These are phyloP conservation scores for Cymbopogon flexuosus DNA, from an alignment of 202 grass and related monocot genomes.

Conservation along the genomic window DNA sequence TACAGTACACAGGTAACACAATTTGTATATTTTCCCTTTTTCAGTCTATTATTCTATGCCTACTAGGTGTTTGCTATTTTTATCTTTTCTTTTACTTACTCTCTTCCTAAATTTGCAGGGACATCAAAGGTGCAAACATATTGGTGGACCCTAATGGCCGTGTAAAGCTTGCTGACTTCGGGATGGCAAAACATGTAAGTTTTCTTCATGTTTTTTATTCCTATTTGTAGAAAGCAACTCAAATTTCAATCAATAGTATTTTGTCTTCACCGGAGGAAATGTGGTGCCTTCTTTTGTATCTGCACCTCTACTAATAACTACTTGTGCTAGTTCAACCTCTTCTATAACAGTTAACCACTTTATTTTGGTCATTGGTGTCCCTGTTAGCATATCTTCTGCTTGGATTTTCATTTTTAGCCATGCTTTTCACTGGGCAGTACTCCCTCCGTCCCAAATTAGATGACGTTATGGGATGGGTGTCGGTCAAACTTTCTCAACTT, in stretches of 20 bases:
- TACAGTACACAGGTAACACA: conserved; percentile 84
- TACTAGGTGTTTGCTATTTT: conserved; percentile 11
- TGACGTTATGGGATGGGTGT: too few species aligned
- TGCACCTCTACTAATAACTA: conserved; percentile 8
- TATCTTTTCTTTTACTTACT: conserved; percentile 35
- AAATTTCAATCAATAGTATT: conserved; percentile 9
- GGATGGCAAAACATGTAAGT: conserved; percentile 96
- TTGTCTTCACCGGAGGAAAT: conserved; percentile 19
- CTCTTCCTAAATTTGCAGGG: conserved; percentile 48
- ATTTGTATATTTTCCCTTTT: conserved; percentile 3
- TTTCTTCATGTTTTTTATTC: conserved; percentile 12
- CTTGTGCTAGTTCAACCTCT: conserved; percentile 4
- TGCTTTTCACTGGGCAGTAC: not conserved
- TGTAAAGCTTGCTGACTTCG: conserved; percentile 96
- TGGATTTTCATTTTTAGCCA: not conserved
- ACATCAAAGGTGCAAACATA: conserved; percentile 99
- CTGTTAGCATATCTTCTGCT: not conserved
- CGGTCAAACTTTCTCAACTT: too few species aligned
- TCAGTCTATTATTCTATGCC: conserved; percentile 16
- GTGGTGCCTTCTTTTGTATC: not conserved
- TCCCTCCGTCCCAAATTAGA: too few species aligned
- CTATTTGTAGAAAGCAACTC: conserved; percentile 16
- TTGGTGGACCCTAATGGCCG: conserved; percentile 95
- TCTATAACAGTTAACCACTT: not conserved
- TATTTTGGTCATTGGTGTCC: not conserved